phyloP scores from a whole-genome alignment of 1,139 yeast genomes.

The Debaryomyces subglobosus region DNA sequence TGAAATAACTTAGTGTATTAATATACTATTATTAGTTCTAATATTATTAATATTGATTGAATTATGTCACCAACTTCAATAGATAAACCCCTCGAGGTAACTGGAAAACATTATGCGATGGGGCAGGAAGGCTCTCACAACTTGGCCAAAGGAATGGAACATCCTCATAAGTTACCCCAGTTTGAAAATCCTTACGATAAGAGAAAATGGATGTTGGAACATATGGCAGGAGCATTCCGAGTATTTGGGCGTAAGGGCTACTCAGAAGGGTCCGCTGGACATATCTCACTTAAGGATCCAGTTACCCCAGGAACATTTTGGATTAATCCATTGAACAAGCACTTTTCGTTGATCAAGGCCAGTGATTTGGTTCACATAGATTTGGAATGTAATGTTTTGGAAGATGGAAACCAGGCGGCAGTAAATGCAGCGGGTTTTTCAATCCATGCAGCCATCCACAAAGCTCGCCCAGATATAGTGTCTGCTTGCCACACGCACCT shows the following conservation, averaged over 20 bases:
- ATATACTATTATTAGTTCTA: background rate
- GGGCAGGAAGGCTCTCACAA: slow-evolving; percentile 48
- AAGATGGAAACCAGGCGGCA: slow-evolving; percentile 65
- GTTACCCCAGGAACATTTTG: slow-evolving; percentile 70
- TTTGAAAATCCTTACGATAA: slow-evolving; percentile 53
- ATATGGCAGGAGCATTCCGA: slow-evolving; percentile 84
- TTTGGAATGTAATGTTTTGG: slow-evolving; percentile 64
- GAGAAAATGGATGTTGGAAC: slow-evolving; percentile 67
- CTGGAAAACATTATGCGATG: slow-evolving; percentile 25
- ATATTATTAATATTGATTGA: background rate
- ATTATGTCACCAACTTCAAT: slow-evolving; percentile 6
- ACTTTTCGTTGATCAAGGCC: slow-evolving; percentile 68
- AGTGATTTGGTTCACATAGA: slow-evolving; percentile 78
- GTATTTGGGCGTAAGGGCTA: slow-evolving; percentile 73
- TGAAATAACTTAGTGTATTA: background rate
- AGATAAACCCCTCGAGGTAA: background rate
- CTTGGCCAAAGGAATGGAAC: slow-evolving; percentile 50
- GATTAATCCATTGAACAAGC: slow-evolving; percentile 78
- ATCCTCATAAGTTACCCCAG: slow-evolving; percentile 53
- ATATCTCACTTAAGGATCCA: slow-evolving; percentile 78
- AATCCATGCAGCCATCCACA: slow-evolving; percentile 76
- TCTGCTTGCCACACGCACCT: slow-evolving; percentile 88
- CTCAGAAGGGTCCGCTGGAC: slow-evolving; percentile 79
- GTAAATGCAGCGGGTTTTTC: slow-evolving; percentile 82
- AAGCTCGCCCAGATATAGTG: slow-evolving; percentile 73